Conservation (phyloP, 331 rosid genomes). For the Malus hybrid region DNA sequence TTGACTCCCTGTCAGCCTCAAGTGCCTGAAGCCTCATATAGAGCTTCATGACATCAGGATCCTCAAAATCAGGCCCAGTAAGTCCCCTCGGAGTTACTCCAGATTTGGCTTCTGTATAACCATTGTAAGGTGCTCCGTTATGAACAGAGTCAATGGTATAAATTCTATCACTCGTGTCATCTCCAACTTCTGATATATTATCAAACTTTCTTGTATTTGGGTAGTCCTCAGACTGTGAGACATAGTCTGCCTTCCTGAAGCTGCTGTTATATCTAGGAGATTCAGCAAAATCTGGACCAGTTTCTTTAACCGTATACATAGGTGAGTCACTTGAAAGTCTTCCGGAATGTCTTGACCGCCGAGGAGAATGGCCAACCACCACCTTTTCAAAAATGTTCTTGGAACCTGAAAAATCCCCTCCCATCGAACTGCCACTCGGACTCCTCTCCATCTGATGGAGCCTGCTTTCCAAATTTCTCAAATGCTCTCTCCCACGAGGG, state of each 20-base stretch:
- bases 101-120: slow-evolving; percentile 46
- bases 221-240: slow-evolving; percentile 49
- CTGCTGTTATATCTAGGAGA: slow-evolving; percentile 48
- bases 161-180: slow-evolving; percentile 66
- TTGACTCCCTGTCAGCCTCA: slow-evolving; percentile 97
- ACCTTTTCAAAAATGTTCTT: slow-evolving; percentile 65
- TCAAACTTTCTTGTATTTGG: slow-evolving; percentile 51
- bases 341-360: slow-evolving; percentile 39
- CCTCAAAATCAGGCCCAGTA: slow-evolving; percentile 40
- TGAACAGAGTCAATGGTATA: slow-evolving; percentile 89
- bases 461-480: slow-evolving; percentile 67
- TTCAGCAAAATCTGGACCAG: slow-evolving; percentile 38
- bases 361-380: slow-evolving; percentile 78
- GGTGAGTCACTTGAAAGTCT: slow-evolving; percentile 55
- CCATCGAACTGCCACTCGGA: slow-evolving; percentile 56
- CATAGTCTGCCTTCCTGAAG: slow-evolving; percentile 47
- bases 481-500: slow-evolving; percentile 49
- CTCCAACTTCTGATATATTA: slow-evolving; percentile 63
- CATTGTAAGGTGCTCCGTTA: slow-evolving; percentile 38
- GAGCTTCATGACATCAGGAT: slow-evolving; percentile 78
- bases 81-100: slow-evolving; percentile 48
- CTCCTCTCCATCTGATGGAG: slow-evolving; percentile 68
- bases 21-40: slow-evolving; percentile 91
- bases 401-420: slow-evolving; percentile 39
- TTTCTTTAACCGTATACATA: slow-evolving; percentile 39